Evolutionary conservation across 2,329 filamentous ascomycete genomes (phyloP).

Genomic region (Fusarium haematococcum): DNA sequence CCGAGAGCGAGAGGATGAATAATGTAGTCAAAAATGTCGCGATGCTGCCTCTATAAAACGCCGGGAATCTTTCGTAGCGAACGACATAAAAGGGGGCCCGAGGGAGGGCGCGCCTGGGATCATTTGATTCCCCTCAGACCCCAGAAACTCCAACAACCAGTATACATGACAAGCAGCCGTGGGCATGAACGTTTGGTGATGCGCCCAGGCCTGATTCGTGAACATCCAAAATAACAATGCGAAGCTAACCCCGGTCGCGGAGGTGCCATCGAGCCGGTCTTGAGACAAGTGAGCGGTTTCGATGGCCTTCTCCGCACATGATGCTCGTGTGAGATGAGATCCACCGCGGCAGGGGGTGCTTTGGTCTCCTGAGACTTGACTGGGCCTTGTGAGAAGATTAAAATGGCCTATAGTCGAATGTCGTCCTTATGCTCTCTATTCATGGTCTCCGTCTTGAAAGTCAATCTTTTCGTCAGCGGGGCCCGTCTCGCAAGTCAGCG

Average conservation of each 20-base stretch:
- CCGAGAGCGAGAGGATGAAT: constrained; percentile 28
- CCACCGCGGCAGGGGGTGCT: constrained; percentile 17
- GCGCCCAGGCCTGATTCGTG: constrained; percentile 23
- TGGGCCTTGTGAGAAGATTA: constrained; percentile 19
- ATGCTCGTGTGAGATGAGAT: constrained; percentile 13
- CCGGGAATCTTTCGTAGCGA: constrained; percentile 39
- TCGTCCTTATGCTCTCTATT: constrained; percentile 40
- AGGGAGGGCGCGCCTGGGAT: neutral
- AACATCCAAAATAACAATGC: constrained; percentile 9
- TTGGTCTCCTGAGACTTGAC: constrained; percentile 10
- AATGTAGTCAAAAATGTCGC: constrained; percentile 19
- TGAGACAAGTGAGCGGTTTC: constrained; percentile 31
- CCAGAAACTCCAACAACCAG: constrained; percentile 25
- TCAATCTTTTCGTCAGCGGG: constrained; percentile 47
- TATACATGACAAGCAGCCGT: constrained; percentile 12
- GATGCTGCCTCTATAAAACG: constrained; percentile 41
- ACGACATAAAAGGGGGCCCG: constrained; percentile 28
- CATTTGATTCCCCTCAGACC: neutral
- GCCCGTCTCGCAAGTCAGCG: constrained; percentile 46
- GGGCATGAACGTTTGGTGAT: constrained; percentile 16
- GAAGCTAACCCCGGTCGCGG: constrained; percentile 24
- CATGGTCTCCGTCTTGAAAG: constrained; percentile 53
- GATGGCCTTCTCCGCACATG: constrained; percentile 17
- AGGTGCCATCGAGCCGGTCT: constrained; percentile 19
- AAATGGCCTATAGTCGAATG: constrained; percentile 22